Base-by-base conservation (phyloP, 352 stramenopile species). In the Phytopythium delawarense region DNA sequence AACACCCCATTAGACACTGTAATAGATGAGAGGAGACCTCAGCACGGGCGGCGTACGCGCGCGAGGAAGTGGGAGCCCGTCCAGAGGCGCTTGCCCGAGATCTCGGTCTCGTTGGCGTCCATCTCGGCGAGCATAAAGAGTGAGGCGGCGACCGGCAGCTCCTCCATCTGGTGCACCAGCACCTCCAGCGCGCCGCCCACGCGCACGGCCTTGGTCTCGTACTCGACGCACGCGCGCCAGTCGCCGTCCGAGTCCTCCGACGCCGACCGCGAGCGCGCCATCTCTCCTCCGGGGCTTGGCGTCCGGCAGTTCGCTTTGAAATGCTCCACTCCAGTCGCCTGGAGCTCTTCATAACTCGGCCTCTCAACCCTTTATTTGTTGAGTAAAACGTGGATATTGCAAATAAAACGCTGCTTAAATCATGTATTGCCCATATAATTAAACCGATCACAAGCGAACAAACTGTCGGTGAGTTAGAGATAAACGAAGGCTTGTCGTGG, bases 1-100 rank as follows among this genome's bases (percentile, higher is more conserved):
- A 20, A 2, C 20, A 32, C 7, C 21, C 7, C 34, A 32, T 32
- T 11, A 21, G n/a, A 13, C 2, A 18, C 4, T 18, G 18, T 4
- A 7, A 16, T 16, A 7, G 12, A 12, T 34, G n/a, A 7, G 15
- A 11, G n/a, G 7, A 11, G 2, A 0, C 16, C 0, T 16, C 3
- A 6, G 2, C 4, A 20, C 50, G 4, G 20, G 4, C 18, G 35
- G 52, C 45, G 32, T 69, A 85, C 76, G 51, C 67, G 63, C 28
- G 77, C 75, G 37, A 94, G 78, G 53, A 88, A 72, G 37, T 91
- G 70, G 20, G 75, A 88, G 34, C 84, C 84, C 25, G 86, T 82
- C 84, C 84, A 94, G 46, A 90, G 75, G 45, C 84, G 78, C 63
- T 81, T 84, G 55, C 84, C 84, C 56, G 79, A 90, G 62, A 94